Percentiles rank a stretch among this genome's conserved stretches.
These are phyloP conservation scores for Excoecaria agallocha DNA, from an alignment of 345 rosid genomes.

Conservation along the genomic window DNA sequence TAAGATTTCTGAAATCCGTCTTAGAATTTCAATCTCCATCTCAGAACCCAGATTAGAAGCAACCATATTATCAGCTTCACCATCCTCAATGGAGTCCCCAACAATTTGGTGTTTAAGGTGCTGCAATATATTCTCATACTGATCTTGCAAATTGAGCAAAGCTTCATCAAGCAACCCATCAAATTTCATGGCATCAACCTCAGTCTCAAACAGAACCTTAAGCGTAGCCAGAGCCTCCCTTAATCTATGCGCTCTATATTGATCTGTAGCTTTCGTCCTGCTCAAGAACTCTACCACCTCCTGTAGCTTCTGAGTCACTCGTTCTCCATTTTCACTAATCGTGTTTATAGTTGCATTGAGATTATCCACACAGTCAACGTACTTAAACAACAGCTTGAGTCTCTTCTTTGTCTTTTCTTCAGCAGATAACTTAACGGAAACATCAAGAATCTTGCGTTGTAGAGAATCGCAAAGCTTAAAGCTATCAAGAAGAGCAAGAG, in stretches of 20 bases:
- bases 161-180: conserved; percentile 68
- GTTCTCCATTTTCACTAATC: conserved; percentile 47
- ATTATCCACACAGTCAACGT: conserved; percentile 45
- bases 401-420: conserved; percentile 29
- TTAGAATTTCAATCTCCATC: conserved; percentile 43
- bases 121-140: conserved; percentile 44
- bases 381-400: conserved; percentile 37
- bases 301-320: conserved; percentile 61
- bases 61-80: conserved; percentile 17
- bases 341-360: conserved; percentile 38
- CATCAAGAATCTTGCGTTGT: conserved; percentile 39
- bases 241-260: conserved; percentile 41
- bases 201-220: conserved; percentile 46
- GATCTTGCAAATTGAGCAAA: conserved; percentile 57
- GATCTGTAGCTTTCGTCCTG: conserved; percentile 66
- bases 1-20: conserved; percentile 44
- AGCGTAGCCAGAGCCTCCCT: conserved; percentile 55
- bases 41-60: conserved; percentile 45
- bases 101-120: conserved; percentile 43
- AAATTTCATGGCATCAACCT: conserved; percentile 59
- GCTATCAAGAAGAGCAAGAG: conserved; percentile 44
- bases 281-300: conserved; percentile 77
- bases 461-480: conserved; percentile 50
- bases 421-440: conserved; percentile 31
- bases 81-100: conserved; percentile 24